phyloP scores from a whole-genome alignment of 208 protist genomes.

The Spongospora subterranea region DNA sequence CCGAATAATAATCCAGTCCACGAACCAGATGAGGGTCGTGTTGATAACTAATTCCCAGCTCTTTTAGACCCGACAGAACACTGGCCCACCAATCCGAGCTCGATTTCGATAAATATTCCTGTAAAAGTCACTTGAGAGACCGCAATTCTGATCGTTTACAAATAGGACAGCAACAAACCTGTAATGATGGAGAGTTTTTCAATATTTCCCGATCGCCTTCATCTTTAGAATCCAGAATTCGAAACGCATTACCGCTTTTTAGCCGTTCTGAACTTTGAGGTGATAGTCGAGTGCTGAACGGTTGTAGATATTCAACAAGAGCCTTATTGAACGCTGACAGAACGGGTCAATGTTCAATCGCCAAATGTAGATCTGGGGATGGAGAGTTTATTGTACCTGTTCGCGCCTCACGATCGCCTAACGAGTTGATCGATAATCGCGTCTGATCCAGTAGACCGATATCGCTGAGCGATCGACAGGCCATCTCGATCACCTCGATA shows the following conservation, averaged over 20 bases:
- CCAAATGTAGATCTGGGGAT: not conserved
- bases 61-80: not conserved
- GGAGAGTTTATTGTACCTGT: not conserved
- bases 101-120: too few species aligned
- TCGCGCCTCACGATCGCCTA: not conserved
- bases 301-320: not conserved
- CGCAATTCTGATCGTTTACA: not conserved
- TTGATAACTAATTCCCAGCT: not conserved
- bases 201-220: not conserved
- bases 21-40: not conserved
- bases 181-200: not conserved
- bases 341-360: not conserved
- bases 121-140: not conserved
- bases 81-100: not conserved
- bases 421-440: not conserved
- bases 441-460: not conserved
- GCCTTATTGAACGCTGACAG: not conserved
- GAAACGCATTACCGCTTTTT: not conserved
- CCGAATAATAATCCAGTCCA: not conserved
- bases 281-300: not conserved
- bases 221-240: constrained; percentile 7
- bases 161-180: not conserved
- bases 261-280: not conserved
- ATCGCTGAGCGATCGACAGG: not conserved
- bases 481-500: constrained; percentile 10